These are phyloP conservation scores for Kodamaea laetipori DNA, from an alignment of 805 yeast species.

Conservation along the genomic window DNA sequence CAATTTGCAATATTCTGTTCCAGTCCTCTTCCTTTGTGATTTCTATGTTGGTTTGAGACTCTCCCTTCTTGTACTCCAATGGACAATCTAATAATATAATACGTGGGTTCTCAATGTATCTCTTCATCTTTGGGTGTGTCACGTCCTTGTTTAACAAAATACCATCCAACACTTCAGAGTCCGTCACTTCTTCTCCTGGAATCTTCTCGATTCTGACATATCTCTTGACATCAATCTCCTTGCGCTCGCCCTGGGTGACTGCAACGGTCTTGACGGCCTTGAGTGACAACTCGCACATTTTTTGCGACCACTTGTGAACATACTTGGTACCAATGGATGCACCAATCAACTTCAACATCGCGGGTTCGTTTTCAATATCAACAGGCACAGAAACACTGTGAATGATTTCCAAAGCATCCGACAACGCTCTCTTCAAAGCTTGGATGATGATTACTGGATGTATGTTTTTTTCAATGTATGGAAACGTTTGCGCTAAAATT, in stretches of 20 bases:
- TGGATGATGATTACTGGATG: constrained; percentile 96
- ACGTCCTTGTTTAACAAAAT: constrained; percentile 93
- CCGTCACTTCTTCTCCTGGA: constrained; percentile 97
- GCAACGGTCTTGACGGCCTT: constrained; percentile 85
- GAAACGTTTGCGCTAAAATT: constrained; percentile 91
- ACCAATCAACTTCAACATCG: constrained; percentile 81
- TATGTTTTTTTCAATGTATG: constrained; percentile 89
- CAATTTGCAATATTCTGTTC: constrained; percentile 92
- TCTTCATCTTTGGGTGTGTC: constrained; percentile 97
- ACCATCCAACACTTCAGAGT: constrained; percentile 86
- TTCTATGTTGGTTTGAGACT: constrained; percentile 96
- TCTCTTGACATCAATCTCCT: constrained; percentile 90
- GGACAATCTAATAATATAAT: constrained; percentile 93
- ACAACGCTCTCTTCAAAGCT: constrained; percentile 86
- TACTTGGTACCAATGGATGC: constrained; percentile 97
- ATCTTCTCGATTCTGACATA: constrained; percentile 93
- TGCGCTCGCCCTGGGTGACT: constrained; percentile 58
- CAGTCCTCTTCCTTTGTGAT: constrained; percentile 95
- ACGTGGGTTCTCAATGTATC: constrained; percentile 85
- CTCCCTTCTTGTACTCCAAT: constrained; percentile 97
- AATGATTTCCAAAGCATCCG: constrained; percentile 87
- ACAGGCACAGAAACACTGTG: constrained; percentile 81
- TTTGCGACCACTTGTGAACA: constrained; percentile 84
- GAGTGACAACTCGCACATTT: constrained; percentile 87
- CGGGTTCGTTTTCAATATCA: constrained; percentile 78